phyloP scores from a whole-genome alignment of 164 flowering plant species.

The Berberis vulgaris region DNA sequence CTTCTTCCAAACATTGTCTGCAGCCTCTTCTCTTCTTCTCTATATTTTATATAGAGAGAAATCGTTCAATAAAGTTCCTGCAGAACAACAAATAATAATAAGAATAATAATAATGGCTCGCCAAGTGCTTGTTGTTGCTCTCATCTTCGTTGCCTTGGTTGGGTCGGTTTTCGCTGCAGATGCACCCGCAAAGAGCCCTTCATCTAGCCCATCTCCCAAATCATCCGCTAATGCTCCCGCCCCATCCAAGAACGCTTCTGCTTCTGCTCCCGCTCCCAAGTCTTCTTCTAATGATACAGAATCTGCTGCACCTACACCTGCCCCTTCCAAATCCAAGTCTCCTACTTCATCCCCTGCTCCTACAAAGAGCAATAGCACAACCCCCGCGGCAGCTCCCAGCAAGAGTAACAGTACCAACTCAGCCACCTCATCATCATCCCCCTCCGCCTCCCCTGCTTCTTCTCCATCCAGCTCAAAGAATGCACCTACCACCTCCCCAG shows the following conservation, averaged over 20 bases:
- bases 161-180: constrained; percentile 24
- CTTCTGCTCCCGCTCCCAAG: neutral
- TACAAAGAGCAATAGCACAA: neutral
- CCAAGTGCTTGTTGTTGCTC: constrained; percentile 19
- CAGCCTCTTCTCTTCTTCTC: neutral
- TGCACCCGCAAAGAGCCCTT: constrained; percentile 1
- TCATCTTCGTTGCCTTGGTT: constrained; percentile 23
- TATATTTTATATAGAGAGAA: neutral
- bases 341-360: neutral
- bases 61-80: neutral
- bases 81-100: too few species aligned
- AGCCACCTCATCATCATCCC: neutral
- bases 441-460: neutral
- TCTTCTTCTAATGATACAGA: neutral
- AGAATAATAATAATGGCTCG: constrained; percentile 25
- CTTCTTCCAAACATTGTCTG: too few species aligned
- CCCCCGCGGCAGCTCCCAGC: too few species aligned
- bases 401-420: too few species aligned
- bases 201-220: neutral
- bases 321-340: neutral
- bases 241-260: neutral
- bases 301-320: neutral
- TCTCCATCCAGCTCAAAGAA: neutral
- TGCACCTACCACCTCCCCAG: neutral
- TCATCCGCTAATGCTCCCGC: constrained; percentile 2